These are phyloP conservation scores for Alternaria sp. DNA, from an alignment of 2,329 filamentous ascomycete genomes.

Conservation along the genomic window DNA sequence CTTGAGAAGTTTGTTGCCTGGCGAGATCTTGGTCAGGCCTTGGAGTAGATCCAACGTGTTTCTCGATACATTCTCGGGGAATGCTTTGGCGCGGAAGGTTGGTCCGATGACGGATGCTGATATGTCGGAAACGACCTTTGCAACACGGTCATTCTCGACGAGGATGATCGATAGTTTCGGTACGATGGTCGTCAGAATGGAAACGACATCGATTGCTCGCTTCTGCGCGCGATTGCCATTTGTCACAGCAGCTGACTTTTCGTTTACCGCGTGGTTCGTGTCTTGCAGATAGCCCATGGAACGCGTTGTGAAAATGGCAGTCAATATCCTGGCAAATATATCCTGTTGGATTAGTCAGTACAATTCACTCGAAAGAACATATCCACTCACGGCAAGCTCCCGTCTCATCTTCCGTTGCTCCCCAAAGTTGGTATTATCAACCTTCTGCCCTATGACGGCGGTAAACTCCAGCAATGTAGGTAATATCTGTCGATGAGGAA, in stretches of 20 bases:
- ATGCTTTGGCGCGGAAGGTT: conserved; percentile 80
- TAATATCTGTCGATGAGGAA: conserved; percentile 90
- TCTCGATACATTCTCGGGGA: conserved; percentile 81
- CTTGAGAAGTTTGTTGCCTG: conserved; percentile 87
- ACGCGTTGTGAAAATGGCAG: conserved; percentile 91
- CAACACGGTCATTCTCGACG: conserved; percentile 82
- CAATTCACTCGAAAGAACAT: neutral
- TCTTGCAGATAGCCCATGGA: conserved; percentile 75
- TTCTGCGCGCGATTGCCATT: conserved; percentile 52
- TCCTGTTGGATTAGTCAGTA: conserved; percentile 63
- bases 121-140: conserved; percentile 78
- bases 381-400: conserved; percentile 76
- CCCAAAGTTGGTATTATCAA: conserved; percentile 97
- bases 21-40: conserved; percentile 76
- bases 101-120: conserved; percentile 84
- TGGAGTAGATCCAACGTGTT: conserved; percentile 75
- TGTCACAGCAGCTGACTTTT: conserved; percentile 27
- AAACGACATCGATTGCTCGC: conserved; percentile 68
- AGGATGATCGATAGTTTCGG: conserved; percentile 83
- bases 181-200: conserved; percentile 78
- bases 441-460: conserved; percentile 88
- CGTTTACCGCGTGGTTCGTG: conserved; percentile 39
- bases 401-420: conserved; percentile 91
- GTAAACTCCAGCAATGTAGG: conserved; percentile 87
- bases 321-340: conserved; percentile 83